These are phyloP conservation scores for Thecaphora thlaspeos DNA, from an alignment of 1,284 basidiomycete species.

Conservation along the genomic window DNA sequence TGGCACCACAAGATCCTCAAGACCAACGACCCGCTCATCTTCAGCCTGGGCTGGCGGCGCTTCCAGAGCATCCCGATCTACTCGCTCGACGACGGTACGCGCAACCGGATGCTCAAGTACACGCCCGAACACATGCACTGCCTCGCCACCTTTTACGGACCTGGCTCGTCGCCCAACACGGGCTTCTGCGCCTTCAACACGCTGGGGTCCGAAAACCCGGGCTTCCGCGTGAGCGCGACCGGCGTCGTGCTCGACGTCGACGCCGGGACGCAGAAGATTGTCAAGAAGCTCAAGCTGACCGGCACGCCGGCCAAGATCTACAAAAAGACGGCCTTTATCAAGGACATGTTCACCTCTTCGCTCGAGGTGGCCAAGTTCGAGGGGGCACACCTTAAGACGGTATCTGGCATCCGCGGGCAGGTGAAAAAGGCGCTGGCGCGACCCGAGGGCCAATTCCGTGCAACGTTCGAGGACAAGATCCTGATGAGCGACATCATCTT, in stretches of 20 bases:
- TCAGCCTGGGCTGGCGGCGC: slow-evolving; percentile 91
- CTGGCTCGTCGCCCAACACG: slow-evolving; percentile 66
- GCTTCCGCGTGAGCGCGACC: slow-evolving; percentile 88
- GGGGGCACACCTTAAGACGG: slow-evolving; percentile 90
- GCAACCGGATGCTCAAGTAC: slow-evolving; percentile 99
- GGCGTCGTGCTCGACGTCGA: slow-evolving; percentile 94
- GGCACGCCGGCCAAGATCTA: slow-evolving; percentile 94
- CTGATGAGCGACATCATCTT: slow-evolving; percentile 95
- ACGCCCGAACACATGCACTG: slow-evolving; percentile 99
- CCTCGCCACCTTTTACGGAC: slow-evolving; percentile 76
- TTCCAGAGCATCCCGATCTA: slow-evolving; percentile 96
- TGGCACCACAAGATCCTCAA: slow-evolving; percentile 93
- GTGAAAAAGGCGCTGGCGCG: slow-evolving; percentile 92
- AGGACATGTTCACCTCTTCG: slow-evolving; percentile 91
- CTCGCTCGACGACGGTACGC: slow-evolving; percentile 76
- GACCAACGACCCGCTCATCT: slow-evolving; percentile 93
- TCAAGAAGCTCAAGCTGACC: slow-evolving; percentile 97
- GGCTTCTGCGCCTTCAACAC: slow-evolving; percentile 95
- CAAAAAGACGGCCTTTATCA: slow-evolving; percentile 98
- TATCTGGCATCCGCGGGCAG: slow-evolving; percentile 92
- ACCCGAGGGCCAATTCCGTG: slow-evolving; percentile 91
- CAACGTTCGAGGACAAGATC: slow-evolving; percentile 97
- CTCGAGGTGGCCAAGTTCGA: slow-evolving; percentile 98
- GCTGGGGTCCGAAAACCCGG: slow-evolving; percentile 67
- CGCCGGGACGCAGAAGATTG: slow-evolving; percentile 71